phyloP scores from a whole-genome alignment of 306 rosid species.

The Geum urbanum region DNA sequence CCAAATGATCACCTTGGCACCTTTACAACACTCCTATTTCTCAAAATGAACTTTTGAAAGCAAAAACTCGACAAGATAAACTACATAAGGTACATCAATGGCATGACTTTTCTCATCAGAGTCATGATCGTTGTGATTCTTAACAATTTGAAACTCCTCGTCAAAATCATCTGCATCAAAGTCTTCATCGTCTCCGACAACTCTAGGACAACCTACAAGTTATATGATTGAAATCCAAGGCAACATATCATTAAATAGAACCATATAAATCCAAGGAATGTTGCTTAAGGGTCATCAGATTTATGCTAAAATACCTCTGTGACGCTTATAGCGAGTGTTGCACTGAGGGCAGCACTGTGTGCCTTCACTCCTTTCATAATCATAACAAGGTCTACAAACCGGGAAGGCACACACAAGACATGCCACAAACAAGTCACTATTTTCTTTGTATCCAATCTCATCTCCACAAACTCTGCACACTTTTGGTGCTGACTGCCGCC shows the following conservation, averaged over 20 bases:
- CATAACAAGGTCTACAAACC: conserved; percentile 85
- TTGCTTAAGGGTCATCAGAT: not conserved
- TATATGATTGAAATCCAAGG: not conserved
- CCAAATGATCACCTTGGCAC: not conserved
- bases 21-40: not conserved
- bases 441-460: conserved; percentile 69
- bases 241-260: not conserved
- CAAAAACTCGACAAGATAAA: not conserved
- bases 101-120: conserved; percentile 26
- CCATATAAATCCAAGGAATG: not conserved
- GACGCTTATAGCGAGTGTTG: conserved; percentile 84
- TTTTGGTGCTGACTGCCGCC: conserved; percentile 39
- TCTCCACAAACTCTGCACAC: conserved; percentile 79
- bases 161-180: conserved; percentile 79
- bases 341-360: conserved; percentile 86
- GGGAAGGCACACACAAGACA: conserved; percentile 84
- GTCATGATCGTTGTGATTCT: conserved; percentile 25
- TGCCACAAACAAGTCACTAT: conserved; percentile 72
- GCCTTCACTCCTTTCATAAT: conserved; percentile 92
- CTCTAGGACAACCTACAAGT: conserved; percentile 75
- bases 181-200: conserved; percentile 80
- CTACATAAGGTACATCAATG: conserved; percentile 44
- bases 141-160: conserved; percentile 62
- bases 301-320: conserved; percentile 45
- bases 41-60: not conserved